These are phyloP conservation scores for Suillus bovinus DNA, from an alignment of 768 basidiomycete genomes.

Conservation along the genomic window DNA sequence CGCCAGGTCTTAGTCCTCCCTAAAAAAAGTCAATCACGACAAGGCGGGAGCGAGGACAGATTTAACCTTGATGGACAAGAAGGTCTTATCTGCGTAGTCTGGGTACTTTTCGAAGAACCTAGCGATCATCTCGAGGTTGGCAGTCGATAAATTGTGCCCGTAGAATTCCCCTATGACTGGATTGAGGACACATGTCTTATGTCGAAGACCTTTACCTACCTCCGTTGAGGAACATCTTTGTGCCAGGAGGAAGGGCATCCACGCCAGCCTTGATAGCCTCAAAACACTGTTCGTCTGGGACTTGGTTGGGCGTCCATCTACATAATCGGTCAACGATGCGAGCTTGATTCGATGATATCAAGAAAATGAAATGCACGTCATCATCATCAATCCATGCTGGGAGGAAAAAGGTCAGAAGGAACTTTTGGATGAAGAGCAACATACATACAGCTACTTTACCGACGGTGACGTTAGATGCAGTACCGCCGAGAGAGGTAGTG, in stretches of 20 bases:
- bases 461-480: background rate
- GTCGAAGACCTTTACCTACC: conserved; percentile 28
- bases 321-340: background rate
- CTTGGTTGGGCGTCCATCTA: conserved; percentile 45
- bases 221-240: conserved; percentile 53
- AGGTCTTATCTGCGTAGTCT: conserved; percentile 34
- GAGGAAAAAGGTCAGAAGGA: background rate
- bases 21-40: conserved; percentile 8
- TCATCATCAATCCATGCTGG: conserved; percentile 52
- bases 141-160: conserved; percentile 38
- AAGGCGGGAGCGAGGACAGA: background rate
- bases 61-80: conserved; percentile 36
- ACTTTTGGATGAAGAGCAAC: background rate
- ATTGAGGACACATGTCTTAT: background rate
- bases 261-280: conserved; percentile 57
- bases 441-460: conserved; percentile 7
- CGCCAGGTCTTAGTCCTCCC: conserved; percentile 21
- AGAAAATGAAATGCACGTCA: conserved; percentile 40
- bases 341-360: background rate
- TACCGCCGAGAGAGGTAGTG: conserved; percentile 35
- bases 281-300: conserved; percentile 61
- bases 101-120: conserved; percentile 49
- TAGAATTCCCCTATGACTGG: conserved; percentile 54
- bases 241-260: conserved; percentile 41
- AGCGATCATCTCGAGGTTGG: conserved; percentile 50